A percentile compares a stretch with the other conserved stretches of the same genome.
Evolutionary conservation across 2,329 filamentous ascomycete species (phyloP).

Genomic region (Microdochium trichocladiopsis): DNA sequence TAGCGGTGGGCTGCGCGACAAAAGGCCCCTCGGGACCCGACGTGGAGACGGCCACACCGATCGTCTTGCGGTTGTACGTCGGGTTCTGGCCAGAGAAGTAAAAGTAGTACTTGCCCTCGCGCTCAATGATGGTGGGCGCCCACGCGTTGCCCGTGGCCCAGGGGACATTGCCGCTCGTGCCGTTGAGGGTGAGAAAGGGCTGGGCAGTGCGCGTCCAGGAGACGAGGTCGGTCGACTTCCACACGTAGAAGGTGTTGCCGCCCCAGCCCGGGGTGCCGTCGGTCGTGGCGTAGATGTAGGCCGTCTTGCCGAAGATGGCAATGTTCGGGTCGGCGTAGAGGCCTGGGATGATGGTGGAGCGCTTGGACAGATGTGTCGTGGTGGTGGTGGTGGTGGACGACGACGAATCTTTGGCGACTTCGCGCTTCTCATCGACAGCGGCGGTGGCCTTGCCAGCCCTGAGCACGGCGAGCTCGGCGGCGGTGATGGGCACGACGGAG

Average conservation of each 20-base stretch:
- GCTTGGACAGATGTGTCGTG: slow-evolving; percentile 7
- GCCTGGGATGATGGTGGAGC: slow-evolving; percentile 27
- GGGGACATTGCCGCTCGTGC: slow-evolving; percentile 38
- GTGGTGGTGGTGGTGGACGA: not conserved
- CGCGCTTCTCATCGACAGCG: not conserved
- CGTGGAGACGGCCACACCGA: slow-evolving; percentile 50
- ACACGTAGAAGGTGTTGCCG: slow-evolving; percentile 36
- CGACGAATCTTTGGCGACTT: too few relatives aligned
- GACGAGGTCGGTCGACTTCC: slow-evolving; percentile 35
- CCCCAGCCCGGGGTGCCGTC: slow-evolving; percentile 35
- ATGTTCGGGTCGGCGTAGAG: slow-evolving; percentile 40
- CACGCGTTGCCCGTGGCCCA: slow-evolving; percentile 62
- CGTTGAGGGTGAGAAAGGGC: slow-evolving; percentile 37
- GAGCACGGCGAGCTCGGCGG: slow-evolving; percentile 30
- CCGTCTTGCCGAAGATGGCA: slow-evolving; percentile 32
- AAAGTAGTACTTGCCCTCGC: slow-evolving; percentile 56
- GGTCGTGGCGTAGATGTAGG: slow-evolving; percentile 40
- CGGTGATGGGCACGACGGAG: slow-evolving; percentile 44
- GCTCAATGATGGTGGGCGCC: slow-evolving; percentile 56
- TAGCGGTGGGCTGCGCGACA: slow-evolving; percentile 41
- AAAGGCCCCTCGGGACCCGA: slow-evolving; percentile 54
- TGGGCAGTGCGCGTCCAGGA: slow-evolving; percentile 30
- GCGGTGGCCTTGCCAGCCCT: slow-evolving; percentile 5
- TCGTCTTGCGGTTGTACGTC: slow-evolving; percentile 43
- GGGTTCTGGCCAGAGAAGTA: slow-evolving; percentile 51